Conservation (phyloP, 768 basidiomycete genomes). For the Tricholoma bakamatsutake region DNA sequence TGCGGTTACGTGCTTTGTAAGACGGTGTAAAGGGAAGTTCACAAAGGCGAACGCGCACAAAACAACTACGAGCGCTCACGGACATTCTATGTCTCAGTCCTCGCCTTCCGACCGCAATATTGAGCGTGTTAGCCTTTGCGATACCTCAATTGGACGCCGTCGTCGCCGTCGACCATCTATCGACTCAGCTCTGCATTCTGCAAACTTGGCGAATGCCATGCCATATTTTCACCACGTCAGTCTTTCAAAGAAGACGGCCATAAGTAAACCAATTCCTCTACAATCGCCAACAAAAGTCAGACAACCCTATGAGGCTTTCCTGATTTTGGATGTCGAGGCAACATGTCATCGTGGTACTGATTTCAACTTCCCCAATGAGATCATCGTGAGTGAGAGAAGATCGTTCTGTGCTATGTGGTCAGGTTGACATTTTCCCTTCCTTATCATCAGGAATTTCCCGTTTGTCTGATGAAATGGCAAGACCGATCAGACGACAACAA, state of each 20-base stretch:
- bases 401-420: background rate
- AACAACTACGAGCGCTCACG: background rate
- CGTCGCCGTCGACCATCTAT: slow-evolving; percentile 2
- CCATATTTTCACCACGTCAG: slow-evolving; percentile 9
- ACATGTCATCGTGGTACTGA: slow-evolving; percentile 66
- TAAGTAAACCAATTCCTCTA: slow-evolving; percentile 6
- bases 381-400: slow-evolving; percentile 60
- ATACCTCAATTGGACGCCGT: slow-evolving; percentile 5
- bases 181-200: slow-evolving; percentile 1
- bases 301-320: slow-evolving; percentile 67
- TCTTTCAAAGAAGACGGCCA: slow-evolving; percentile 13
- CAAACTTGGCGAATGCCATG: slow-evolving; percentile 4
- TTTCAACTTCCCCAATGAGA: slow-evolving; percentile 90
- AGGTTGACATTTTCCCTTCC: background rate
- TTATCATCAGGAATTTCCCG: slow-evolving; percentile 78
- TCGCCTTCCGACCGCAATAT: background rate
- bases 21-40: slow-evolving; percentile 21
- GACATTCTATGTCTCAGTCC: background rate
- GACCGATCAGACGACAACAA: slow-evolving; percentile 47
- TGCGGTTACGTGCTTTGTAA: slow-evolving; percentile 24
- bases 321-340: slow-evolving; percentile 88
- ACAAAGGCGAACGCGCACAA: slow-evolving; percentile 6
- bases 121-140: background rate
- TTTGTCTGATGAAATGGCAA: slow-evolving; percentile 81
- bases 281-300: slow-evolving; percentile 16